Percentiles rank a stretch among this genome's conserved stretches.
phyloP scores from a whole-genome alignment of 2,329 filamentous ascomycete genomes.

The Metarhizium robertsii region DNA sequence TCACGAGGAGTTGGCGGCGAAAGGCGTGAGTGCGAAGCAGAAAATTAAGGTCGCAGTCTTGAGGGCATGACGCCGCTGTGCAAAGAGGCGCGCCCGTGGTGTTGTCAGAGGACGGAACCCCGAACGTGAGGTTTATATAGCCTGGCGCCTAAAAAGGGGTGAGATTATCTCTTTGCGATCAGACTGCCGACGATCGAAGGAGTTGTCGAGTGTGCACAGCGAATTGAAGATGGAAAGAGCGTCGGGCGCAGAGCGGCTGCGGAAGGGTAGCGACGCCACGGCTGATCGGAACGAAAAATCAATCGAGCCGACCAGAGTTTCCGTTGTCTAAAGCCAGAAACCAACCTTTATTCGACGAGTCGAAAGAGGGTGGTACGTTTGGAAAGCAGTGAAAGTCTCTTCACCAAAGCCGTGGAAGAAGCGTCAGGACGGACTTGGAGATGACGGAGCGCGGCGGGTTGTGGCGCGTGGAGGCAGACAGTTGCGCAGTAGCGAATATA shows the following conservation, averaged over 20 bases:
- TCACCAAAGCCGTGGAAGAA: conserved; percentile 21
- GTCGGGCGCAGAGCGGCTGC: background rate
- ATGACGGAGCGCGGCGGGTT: conserved; percentile 15
- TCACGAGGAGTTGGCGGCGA: conserved; percentile 29
- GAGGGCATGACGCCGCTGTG: conserved; percentile 50
- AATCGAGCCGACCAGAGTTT: background rate
- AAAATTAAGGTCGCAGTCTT: conserved; percentile 42
- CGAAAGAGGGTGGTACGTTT: conserved; percentile 14
- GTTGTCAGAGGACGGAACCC: background rate
- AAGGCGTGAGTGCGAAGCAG: conserved; percentile 24
- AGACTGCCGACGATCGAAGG: background rate
- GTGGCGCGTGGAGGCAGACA: conserved; percentile 14
- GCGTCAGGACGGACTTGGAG: conserved; percentile 16
- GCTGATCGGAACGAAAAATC: conserved; percentile 3
- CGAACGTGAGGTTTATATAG: conserved; percentile 4
- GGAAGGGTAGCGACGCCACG: conserved; percentile 3
- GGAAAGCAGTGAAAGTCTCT: conserved; percentile 16
- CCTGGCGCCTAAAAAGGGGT: background rate
- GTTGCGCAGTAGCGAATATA: conserved; percentile 4
- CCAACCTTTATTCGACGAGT: conserved; percentile 11
- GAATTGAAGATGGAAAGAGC: background rate
- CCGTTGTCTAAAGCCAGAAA: conserved; percentile 8
- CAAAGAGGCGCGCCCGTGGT: conserved; percentile 28
- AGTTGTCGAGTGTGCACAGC: background rate
- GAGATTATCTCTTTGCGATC: background rate